Conservation (phyloP, 495 filamentous ascomycete species). For the Aspergillus biplanus region DNA sequence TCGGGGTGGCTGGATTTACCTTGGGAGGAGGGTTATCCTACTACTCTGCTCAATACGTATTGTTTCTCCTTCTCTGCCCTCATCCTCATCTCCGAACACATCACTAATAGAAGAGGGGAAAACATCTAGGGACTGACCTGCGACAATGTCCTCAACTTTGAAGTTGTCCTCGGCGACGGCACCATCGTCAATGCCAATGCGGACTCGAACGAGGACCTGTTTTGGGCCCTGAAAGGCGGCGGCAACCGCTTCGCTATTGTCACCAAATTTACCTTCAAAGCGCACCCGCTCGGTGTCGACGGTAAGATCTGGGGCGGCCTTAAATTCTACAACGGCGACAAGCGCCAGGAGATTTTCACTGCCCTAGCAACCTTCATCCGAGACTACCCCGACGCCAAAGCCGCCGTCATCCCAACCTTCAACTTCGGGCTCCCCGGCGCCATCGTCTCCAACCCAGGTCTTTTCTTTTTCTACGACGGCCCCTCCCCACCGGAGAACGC, state of each 20-base stretch:
- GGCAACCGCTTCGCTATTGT: slow-evolving; percentile 40
- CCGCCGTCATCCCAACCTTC: slow-evolving; percentile 49
- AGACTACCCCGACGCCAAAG: slow-evolving; percentile 42
- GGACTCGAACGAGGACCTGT: slow-evolving; percentile 32
- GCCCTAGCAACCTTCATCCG: slow-evolving; percentile 47
- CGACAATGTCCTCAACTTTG: slow-evolving; percentile 35
- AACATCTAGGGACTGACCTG: slow-evolving; percentile 32
- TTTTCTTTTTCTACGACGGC: slow-evolving; percentile 56
- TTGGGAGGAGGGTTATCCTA: slow-evolving; percentile 33
- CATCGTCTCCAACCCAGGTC: background rate
- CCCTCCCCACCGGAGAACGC: slow-evolving; percentile 44
- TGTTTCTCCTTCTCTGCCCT: background rate
- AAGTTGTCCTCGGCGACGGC: slow-evolving; percentile 35
- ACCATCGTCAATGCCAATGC: slow-evolving; percentile 31
- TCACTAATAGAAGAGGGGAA: background rate
- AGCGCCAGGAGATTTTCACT: slow-evolving; percentile 34
- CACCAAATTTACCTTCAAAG: slow-evolving; percentile 48
- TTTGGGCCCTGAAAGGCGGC: slow-evolving; percentile 36
- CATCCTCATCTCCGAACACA: too few species aligned
- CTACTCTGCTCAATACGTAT: slow-evolving; percentile 25
- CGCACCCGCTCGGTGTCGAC: slow-evolving; percentile 39
- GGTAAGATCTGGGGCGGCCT: slow-evolving; percentile 44
- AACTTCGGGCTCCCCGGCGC: slow-evolving; percentile 26
- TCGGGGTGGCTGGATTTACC: slow-evolving; percentile 41
- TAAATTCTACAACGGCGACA: slow-evolving; percentile 30